A percentile compares a stretch with the other conserved stretches of the same genome.
phyloP scores from a whole-genome alignment of 768 basidiomycete species.

The Hygrophoropsis aurantiaca region DNA sequence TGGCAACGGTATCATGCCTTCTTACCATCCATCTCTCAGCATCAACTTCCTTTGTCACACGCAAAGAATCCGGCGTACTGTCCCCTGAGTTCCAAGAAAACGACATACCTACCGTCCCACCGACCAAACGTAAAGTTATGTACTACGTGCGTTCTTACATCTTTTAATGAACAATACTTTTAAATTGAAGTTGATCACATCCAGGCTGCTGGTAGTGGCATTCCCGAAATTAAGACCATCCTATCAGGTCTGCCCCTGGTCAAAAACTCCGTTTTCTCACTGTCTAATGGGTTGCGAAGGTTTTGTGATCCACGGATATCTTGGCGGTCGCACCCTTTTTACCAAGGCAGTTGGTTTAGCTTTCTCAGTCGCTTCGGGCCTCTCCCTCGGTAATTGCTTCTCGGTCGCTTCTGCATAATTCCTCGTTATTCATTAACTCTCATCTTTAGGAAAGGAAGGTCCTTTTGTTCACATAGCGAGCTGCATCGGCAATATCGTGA shows the following conservation, averaged over 20 bases:
- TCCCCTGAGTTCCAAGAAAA: slow-evolving; percentile 43
- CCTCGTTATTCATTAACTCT: slow-evolving; percentile 3
- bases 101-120: slow-evolving; percentile 11
- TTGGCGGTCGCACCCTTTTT: slow-evolving; percentile 85
- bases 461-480: slow-evolving; percentile 91
- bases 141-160: slow-evolving; percentile 69
- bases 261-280: not conserved
- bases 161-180: not conserved
- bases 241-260: slow-evolving; percentile 58
- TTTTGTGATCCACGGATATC: slow-evolving; percentile 96
- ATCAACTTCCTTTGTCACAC: slow-evolving; percentile 83
- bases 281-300: slow-evolving; percentile 41
- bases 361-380: slow-evolving; percentile 88
- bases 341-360: slow-evolving; percentile 89
- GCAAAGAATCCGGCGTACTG: slow-evolving; percentile 83
- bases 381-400: slow-evolving; percentile 64
- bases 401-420: slow-evolving; percentile 5
- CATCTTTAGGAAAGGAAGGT: slow-evolving; percentile 57
- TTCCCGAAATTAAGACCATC: slow-evolving; percentile 96
- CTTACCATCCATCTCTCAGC: slow-evolving; percentile 87
- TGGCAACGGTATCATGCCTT: slow-evolving; percentile 72
- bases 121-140: slow-evolving; percentile 61
- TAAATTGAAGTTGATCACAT: slow-evolving; percentile 13
- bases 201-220: slow-evolving; percentile 92
- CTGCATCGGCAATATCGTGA: slow-evolving; percentile 91